Conservation (phyloP, 1,284 basidiomycete species). For the Xerocomus nothofagi region DNA sequence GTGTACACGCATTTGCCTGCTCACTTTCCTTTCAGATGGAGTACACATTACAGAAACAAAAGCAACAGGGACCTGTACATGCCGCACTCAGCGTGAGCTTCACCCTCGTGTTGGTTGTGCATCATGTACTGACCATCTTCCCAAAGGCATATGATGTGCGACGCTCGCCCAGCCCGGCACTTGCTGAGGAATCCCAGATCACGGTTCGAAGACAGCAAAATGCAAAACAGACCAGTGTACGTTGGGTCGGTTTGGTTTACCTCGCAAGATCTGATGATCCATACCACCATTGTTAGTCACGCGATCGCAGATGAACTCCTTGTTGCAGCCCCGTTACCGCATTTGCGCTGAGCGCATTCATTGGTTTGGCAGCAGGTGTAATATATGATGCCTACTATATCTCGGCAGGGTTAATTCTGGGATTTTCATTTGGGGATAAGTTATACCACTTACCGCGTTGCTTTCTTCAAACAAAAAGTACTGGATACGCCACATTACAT, state of each 20-base stretch:
- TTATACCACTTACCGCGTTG: constrained; percentile 26
- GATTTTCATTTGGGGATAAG: constrained; percentile 25
- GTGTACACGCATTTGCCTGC: background rate
- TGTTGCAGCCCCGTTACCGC: constrained; percentile 12
- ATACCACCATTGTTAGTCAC: constrained; percentile 24
- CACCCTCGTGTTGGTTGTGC: constrained; percentile 2
- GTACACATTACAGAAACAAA: constrained; percentile 32
- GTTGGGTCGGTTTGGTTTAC: constrained; percentile 3
- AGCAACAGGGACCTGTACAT: constrained; percentile 28
- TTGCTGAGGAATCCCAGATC: constrained; percentile 32
- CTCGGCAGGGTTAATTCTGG: constrained; percentile 27
- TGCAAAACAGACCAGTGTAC: constrained; percentile 23
- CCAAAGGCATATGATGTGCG: constrained; percentile 31
- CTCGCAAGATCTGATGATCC: constrained; percentile 14
- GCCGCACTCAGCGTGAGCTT: constrained; percentile 27
- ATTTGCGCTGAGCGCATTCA: constrained; percentile 26
- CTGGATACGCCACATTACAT: constrained; percentile 18
- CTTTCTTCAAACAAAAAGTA: constrained; percentile 26
- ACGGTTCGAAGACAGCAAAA: constrained; percentile 35
- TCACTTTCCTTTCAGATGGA: constrained; percentile 30
- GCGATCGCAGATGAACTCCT: constrained; percentile 30
- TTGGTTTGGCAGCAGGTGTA: constrained; percentile 19
- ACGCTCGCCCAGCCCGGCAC: constrained; percentile 33
- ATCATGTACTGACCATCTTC: constrained; percentile 9
- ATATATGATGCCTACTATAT: constrained; percentile 21